These are phyloP conservation scores for Berberis thunbergii DNA, from an alignment of 164 flowering plant genomes.

Conservation along the genomic window DNA sequence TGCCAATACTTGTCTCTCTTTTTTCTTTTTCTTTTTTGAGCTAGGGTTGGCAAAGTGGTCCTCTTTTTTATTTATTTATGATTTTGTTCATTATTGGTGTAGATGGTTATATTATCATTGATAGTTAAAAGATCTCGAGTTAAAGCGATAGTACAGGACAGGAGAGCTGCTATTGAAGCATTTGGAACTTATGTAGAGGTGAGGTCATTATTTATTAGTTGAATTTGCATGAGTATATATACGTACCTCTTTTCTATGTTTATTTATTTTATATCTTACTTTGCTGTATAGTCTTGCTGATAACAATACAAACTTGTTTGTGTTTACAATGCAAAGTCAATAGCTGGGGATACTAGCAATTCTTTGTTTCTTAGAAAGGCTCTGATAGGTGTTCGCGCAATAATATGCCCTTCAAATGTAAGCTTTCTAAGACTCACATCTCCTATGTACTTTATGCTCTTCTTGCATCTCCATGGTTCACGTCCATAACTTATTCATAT, in stretches of 20 bases:
- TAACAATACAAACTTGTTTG: neutral
- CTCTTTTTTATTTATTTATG: neutral
- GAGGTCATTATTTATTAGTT: slow-evolving; percentile 1
- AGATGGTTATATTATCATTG: slow-evolving; percentile 83
- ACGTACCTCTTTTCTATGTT: neutral
- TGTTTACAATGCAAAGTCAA: slow-evolving; percentile 33
- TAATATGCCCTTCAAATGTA: slow-evolving; percentile 76
- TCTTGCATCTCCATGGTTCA: neutral
- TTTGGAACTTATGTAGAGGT: slow-evolving; percentile 97
- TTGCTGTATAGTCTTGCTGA: neutral
- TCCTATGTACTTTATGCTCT: neutral
- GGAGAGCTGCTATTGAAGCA: slow-evolving; percentile 70
- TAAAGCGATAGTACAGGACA: slow-evolving; percentile 85
- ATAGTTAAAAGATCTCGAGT: slow-evolving; percentile 70
- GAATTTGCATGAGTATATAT: neutral
- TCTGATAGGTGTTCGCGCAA: slow-evolving; percentile 66
- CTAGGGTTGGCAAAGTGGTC: neutral
- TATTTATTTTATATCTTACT: neutral
- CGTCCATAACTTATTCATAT: too few species aligned
- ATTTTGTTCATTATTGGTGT: slow-evolving; percentile 10
- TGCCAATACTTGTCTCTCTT: too few species aligned
- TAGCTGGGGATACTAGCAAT: slow-evolving; percentile 53
- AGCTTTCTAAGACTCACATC: slow-evolving; percentile 5
- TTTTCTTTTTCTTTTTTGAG: too few species aligned
- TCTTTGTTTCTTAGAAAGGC: slow-evolving; percentile 46